Percentiles rank a stretch among this genome's conserved stretches.
Conservation (phyloP, 2,329 filamentous ascomycete species). For the Colletotrichum sp. region DNA sequence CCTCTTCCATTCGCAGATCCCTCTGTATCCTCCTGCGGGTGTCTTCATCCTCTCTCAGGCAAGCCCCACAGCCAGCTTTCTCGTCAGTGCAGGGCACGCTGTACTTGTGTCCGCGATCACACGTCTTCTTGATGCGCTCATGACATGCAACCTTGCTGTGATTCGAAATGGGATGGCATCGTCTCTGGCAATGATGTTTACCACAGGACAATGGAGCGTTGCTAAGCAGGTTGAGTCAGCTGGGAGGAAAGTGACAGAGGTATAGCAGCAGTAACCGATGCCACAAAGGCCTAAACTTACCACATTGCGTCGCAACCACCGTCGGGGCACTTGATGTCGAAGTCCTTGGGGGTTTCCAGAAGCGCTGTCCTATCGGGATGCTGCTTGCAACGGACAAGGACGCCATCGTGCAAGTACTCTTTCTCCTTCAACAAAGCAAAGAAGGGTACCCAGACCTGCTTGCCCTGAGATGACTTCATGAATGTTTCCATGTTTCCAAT, state of each 20-base stretch:
- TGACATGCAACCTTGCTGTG: conserved; percentile 54
- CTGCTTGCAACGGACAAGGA: conserved; percentile 64
- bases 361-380: conserved; percentile 57
- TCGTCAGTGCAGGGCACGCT: conserved; percentile 49
- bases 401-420: conserved; percentile 61
- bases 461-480: conserved; percentile 61
- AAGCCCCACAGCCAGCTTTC: conserved; percentile 54
- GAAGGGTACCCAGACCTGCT: conserved; percentile 60
- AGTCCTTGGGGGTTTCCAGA: conserved; percentile 58
- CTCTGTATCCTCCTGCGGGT: conserved; percentile 45
- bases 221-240: background rate
- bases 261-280: background rate
- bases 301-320: conserved; percentile 72
- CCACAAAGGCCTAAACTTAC: conserved; percentile 41
- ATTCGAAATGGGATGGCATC: conserved; percentile 67
- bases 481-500: conserved; percentile 75
- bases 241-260: background rate
- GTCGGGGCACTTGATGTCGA: conserved; percentile 67
- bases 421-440: conserved; percentile 59
- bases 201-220: conserved; percentile 46
- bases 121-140: conserved; percentile 46
- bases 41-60: conserved; percentile 54
- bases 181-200: conserved; percentile 60
- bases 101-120: conserved; percentile 55
- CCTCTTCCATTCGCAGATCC: conserved; percentile 56